phyloP scores from a whole-genome alignment of 306 rosid genomes.

The Oxytropis ochrocephala region DNA sequence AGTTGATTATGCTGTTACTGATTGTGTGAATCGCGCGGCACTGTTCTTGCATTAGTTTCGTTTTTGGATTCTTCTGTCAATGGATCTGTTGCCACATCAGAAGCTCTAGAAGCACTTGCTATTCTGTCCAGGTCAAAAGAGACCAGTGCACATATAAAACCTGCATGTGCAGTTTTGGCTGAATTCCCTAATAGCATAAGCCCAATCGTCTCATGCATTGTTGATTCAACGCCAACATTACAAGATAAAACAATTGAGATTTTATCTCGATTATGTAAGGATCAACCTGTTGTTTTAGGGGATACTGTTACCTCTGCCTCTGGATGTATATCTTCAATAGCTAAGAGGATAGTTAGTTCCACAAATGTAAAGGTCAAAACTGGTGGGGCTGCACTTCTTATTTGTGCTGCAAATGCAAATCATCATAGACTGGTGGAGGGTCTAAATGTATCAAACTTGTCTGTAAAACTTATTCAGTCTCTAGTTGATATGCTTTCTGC shows the following conservation, averaged over 20 bases:
- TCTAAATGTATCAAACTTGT: constrained; percentile 52
- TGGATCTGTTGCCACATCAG: constrained; percentile 66
- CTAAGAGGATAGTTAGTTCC: constrained; percentile 78
- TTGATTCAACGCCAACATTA: constrained; percentile 55
- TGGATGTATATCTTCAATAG: constrained; percentile 67
- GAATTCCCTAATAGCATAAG: constrained; percentile 70
- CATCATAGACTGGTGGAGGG: constrained; percentile 73
- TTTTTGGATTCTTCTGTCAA: constrained; percentile 65
- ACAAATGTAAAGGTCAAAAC: constrained; percentile 57
- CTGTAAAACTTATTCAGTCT: constrained; percentile 64
- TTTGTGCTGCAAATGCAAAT: constrained; percentile 76
- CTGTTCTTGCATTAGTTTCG: constrained; percentile 88
- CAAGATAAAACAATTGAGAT: constrained; percentile 95
- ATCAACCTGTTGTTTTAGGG: constrained; percentile 71
- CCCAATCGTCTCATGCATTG: constrained; percentile 77
- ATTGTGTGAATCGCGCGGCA: constrained; percentile 75
- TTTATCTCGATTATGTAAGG: constrained; percentile 73
- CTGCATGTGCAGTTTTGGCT: constrained; percentile 91
- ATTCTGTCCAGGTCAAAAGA: constrained; percentile 72
- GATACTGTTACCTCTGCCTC: constrained; percentile 57
- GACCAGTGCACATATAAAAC: constrained; percentile 45
- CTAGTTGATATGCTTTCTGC: constrained; percentile 66
- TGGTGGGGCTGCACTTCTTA: constrained; percentile 89
- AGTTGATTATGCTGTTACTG: constrained; percentile 60
- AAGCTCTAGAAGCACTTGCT: constrained; percentile 90